These are phyloP conservation scores for Cladophialophora immunda DNA, from an alignment of 2,329 filamentous ascomycete genomes.

Conservation along the genomic window DNA sequence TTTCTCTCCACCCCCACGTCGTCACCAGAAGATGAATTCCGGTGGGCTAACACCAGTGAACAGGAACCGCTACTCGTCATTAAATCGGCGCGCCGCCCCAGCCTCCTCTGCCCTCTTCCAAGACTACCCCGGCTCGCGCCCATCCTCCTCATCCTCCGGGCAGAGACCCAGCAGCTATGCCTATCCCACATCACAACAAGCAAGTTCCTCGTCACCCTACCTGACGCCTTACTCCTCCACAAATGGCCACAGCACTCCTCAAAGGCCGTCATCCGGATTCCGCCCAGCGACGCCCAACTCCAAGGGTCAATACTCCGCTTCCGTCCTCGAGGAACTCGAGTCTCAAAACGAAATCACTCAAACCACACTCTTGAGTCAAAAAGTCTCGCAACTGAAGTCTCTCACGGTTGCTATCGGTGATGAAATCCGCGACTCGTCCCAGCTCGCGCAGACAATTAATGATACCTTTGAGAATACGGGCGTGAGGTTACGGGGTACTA, in stretches of 20 bases:
- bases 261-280: conserved; percentile 23
- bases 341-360: conserved; percentile 91
- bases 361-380: conserved; percentile 39
- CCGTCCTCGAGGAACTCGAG: conserved; percentile 90
- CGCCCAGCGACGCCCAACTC: conserved; percentile 37
- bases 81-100: conserved; percentile 70
- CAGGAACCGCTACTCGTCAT: conserved; percentile 63
- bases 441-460: conserved; percentile 94
- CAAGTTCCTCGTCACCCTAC: conserved; percentile 30
- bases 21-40: not conserved
- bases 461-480: conserved; percentile 89
- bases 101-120: conserved; percentile 72
- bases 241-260: conserved; percentile 22
- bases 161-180: conserved; percentile 31
- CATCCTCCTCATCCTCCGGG: conserved; percentile 37
- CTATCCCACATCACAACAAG: conserved; percentile 28
- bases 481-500: conserved; percentile 82
- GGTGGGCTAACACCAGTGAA: not conserved
- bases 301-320: conserved; percentile 90
- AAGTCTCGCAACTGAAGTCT: conserved; percentile 56
- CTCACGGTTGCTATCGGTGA: conserved; percentile 93
- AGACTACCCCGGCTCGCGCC: conserved; percentile 49
- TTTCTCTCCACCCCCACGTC: not conserved
- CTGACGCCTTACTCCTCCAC: conserved; percentile 28
- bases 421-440: conserved; percentile 89